Evolutionary conservation across 1,284 basidiomycete species (phyloP), one percentile per base, ranked within the genome.

Genomic region (Farysia itapuensis): DNA sequence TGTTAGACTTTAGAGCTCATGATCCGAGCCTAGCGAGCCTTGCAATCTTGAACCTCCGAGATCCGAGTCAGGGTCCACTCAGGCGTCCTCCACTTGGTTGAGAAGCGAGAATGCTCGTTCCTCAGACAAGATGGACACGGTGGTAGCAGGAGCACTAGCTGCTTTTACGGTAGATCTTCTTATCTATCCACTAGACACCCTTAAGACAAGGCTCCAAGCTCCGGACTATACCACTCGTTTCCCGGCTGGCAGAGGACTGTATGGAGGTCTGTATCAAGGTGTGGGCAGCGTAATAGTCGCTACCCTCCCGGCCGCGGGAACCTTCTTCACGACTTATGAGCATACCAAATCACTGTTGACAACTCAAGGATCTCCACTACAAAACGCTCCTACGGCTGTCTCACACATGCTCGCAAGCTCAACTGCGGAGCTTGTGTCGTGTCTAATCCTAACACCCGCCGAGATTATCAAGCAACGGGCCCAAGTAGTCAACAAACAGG

Each of bases 261-360:
- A 98, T 77, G 84, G 80, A 36, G 92, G 92, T 4, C 84, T 98
- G 7, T 99, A 99, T 79, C 87, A 88, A 67, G 94, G 95, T 11
- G 81, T 99, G 4, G 93, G 92, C n/a, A 95, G 91, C 77, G 93
- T 97, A 4, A 86, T 91, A 1, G 85, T 96, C 9, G 95, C 95
- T 12, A 93, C 91, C 70, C 91, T 94, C 9, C 94, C 95, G 0
- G 94, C 94, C 28, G 70, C 70, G 1, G 70, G 61, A 2, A 31
- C 68, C 11, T 72, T 72, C 49, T 72, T 72, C 30, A 68, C 67
- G 0, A 64, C 65, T 0, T 72, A 72, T 33, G 70, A 72, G 20
- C 26, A 59, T 18, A 32, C 40, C 28, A 72, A 72, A 40, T 39
- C 35, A n/a, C n/a, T 39, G 11, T 26, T 71, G 11, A 50, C 64